Conservation (phyloP, 2,329 filamentous ascomycete species). For the Microcyclospora pomicola region DNA sequence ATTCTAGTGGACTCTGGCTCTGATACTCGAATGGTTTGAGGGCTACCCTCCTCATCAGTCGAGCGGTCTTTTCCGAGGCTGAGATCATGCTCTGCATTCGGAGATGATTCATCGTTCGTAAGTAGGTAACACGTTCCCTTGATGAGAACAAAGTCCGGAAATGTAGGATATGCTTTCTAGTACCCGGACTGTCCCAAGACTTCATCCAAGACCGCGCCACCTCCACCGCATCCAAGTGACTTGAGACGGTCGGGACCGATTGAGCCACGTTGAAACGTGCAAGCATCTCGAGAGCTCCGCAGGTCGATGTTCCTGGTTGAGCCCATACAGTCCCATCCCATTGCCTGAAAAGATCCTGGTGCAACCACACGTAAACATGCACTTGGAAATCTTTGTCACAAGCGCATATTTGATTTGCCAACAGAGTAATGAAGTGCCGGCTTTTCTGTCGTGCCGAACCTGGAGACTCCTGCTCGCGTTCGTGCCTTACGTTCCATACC, state of each 20-base stretch:
- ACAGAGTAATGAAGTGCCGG: neutral
- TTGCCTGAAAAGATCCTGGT: slow-evolving; percentile 59
- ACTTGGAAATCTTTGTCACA: slow-evolving; percentile 16
- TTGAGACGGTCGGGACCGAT: slow-evolving; percentile 50
- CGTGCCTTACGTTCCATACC: slow-evolving; percentile 13
- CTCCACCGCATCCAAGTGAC: slow-evolving; percentile 59
- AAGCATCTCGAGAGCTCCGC: slow-evolving; percentile 63
- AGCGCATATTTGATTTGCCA: slow-evolving; percentile 3
- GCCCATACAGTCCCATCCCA: slow-evolving; percentile 69
- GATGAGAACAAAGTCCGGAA: slow-evolving; percentile 69
- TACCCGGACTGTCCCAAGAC: slow-evolving; percentile 46
- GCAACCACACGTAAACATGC: slow-evolving; percentile 51
- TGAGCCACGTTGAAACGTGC: slow-evolving; percentile 18
- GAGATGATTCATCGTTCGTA: slow-evolving; percentile 76
- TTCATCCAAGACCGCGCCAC: slow-evolving; percentile 61
- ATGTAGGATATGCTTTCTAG: slow-evolving; percentile 55
- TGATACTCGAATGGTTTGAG: neutral
- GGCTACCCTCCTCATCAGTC: neutral
- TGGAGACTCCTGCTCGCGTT: neutral
- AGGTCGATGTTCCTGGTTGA: slow-evolving; percentile 55
- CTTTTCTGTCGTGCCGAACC: neutral
- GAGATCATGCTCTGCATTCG: slow-evolving; percentile 38
- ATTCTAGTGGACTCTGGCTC: slow-evolving; percentile 16
- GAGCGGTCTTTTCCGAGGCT: slow-evolving; percentile 3
- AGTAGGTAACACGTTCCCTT: slow-evolving; percentile 62